Evolutionary conservation across 225 moss, liverwort and hornwort species (phyloP).

Genomic region (Asterella californica): DNA sequence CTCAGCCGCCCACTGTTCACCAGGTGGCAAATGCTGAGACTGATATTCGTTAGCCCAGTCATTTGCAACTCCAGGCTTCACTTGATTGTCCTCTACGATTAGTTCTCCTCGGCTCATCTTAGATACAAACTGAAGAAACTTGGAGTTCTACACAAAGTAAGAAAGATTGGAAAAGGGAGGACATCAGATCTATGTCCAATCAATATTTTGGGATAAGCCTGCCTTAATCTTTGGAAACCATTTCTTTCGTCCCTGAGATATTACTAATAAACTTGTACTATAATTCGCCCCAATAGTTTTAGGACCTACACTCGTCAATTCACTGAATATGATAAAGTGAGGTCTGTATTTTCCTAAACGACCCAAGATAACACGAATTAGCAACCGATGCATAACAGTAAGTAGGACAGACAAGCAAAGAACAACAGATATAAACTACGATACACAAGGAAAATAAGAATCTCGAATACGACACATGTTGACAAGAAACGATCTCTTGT

Average conservation of each 20-base stretch:
- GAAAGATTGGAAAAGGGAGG: neutral
- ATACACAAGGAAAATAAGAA: neutral
- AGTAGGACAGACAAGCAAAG: neutral
- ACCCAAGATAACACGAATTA: neutral
- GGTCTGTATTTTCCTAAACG: neutral
- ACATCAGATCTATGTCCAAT: neutral
- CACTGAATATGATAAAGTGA: neutral
- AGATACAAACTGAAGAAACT: slow-evolving; percentile 96
- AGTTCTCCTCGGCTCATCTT: slow-evolving; percentile 99
- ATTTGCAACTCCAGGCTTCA: slow-evolving; percentile 46
- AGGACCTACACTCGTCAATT: neutral
- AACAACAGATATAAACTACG: neutral
- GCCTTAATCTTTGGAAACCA: too few species aligned
- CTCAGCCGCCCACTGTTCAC: slow-evolving; percentile 63
- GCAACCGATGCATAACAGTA: neutral
- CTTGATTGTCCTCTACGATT: slow-evolving; percentile 91
- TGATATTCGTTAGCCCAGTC: slow-evolving; percentile 85
- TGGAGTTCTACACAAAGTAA: slow-evolving; percentile 68
- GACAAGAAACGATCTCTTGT: neutral
- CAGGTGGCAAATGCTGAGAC: slow-evolving; percentile 48
- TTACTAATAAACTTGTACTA: neutral
- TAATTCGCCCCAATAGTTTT: neutral
- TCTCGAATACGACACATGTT: neutral
- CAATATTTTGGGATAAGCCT: neutral
- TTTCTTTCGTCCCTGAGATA: too few species aligned